Base-by-base conservation (phyloP, 306 rosid genomes). In the Luffa acutangula region DNA sequence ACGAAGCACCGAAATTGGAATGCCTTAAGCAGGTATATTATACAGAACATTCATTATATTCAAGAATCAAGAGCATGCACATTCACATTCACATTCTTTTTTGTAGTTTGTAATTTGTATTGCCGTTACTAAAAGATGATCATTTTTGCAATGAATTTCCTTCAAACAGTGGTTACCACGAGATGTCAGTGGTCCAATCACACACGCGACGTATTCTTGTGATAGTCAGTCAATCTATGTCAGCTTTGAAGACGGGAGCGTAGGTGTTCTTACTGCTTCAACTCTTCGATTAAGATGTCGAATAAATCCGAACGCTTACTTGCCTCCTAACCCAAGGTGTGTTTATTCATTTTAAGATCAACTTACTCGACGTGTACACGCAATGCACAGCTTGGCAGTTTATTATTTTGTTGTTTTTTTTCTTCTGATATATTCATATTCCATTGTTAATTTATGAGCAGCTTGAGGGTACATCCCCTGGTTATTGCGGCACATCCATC, bases 401-500 rank as follows among this genome's bases (percentile, higher is more conserved):
- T 8, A 43, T 17, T 31, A 9, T n/a, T 25, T 25, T 25, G 31
- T 25, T 46, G 18, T 11, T 21, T 51, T 4, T 51, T 18, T 53
- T 72, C 69, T 39, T 46, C 77, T 76, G 45, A 78, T 59, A 2
- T 70, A 64, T 41, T 80, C 74, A 2, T 70, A 64, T 41, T 80
- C 74, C 5, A 77, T 59, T 12, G 33, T 75, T 21, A 39, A 48
- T 59, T 25, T 60, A 67, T 87, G 77, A 75, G 81, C 98, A 96
- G 98, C 85, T 81, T 83, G 86, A 89, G 93, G 81, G 89, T 84
- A 62, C 72, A 86, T 85, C 99, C 99, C 77, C 88, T 93, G 9
- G 97, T 93, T 56, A 89, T 96, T 43, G 98, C 99, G 56, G 98
- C 99, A 73, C 99, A 96, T 84, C 99, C 99, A 37, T 86, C 97